phyloP scores from a whole-genome alignment of 345 rosid species.

The Toxicodendron radicans region DNA sequence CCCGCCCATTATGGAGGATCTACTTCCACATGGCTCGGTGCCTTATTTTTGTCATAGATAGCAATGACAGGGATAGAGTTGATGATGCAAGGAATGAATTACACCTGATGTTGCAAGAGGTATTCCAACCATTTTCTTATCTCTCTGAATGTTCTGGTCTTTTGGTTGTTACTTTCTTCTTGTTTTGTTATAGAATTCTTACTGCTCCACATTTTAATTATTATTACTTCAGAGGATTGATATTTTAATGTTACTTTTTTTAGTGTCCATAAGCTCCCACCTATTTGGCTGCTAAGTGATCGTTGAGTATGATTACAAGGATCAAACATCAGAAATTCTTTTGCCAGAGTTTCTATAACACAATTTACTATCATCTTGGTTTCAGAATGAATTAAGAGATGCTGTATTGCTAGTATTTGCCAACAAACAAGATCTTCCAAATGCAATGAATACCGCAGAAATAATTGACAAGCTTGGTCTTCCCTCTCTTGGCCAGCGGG shows the following conservation, averaged over 20 bases:
- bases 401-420: conserved; percentile 91
- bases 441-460: conserved; percentile 95
- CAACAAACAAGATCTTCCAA: conserved; percentile 94
- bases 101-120: conserved; percentile 75
- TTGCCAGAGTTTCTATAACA: neutral
- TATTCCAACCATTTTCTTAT: conserved; percentile 18
- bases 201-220: neutral
- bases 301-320: neutral
- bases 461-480: conserved; percentile 94
- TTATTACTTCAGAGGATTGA: neutral
- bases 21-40: conserved; percentile 79
- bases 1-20: conserved; percentile 80
- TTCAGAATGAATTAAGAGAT: conserved; percentile 79
- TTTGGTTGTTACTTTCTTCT: neutral
- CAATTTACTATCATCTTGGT: conserved; percentile 7
- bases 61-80: conserved; percentile 77
- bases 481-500: conserved; percentile 87
- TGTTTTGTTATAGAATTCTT: neutral
- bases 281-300: neutral
- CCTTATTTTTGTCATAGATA: conserved; percentile 70
- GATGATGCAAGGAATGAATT: conserved; percentile 74
- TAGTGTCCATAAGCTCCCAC: neutral
- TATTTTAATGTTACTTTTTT: neutral
- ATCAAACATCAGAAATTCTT: conserved; percentile 3
- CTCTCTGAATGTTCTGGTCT: neutral